Conservation (phyloP, 1,284 basidiomycete species). For the Phellopilus nigrolimitatus region DNA sequence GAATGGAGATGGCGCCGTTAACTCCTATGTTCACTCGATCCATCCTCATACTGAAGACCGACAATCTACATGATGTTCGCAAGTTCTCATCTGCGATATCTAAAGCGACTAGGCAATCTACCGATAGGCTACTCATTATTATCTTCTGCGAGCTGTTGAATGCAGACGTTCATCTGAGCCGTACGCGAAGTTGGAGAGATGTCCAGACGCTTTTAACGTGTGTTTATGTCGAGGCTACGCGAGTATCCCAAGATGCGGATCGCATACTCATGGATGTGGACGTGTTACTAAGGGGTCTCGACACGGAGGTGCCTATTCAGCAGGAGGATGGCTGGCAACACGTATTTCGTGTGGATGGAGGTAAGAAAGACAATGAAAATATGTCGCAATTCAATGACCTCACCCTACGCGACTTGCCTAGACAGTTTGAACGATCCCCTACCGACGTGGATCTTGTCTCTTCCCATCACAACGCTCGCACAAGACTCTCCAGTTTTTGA, state of each 20-base stretch:
- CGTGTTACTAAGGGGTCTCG: conserved; percentile 53
- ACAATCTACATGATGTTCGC: conserved; percentile 5
- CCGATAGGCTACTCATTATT: conserved; percentile 50
- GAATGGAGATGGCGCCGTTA: background rate
- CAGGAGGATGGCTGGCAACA: conserved; percentile 29
- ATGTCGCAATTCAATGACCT: background rate
- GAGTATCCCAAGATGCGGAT: conserved; percentile 58
- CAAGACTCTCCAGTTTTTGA: conserved; percentile 5
- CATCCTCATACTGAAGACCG: conserved; percentile 12
- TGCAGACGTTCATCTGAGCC: conserved; percentile 34
- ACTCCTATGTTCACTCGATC: conserved; percentile 4
- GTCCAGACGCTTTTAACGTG: conserved; percentile 67
- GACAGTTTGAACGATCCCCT: conserved; percentile 13
- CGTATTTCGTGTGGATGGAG: conserved; percentile 24
- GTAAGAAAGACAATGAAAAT: conserved; percentile 20
- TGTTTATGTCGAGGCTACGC: conserved; percentile 71
- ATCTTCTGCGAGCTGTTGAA: conserved; percentile 59
- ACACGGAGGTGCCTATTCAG: conserved; percentile 36
- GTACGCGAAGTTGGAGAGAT: conserved; percentile 48
- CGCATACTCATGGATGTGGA: conserved; percentile 67
- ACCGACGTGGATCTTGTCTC: conserved; percentile 10
- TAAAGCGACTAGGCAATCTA: conserved; percentile 12
- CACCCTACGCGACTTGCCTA: background rate
- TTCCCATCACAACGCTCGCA: conserved; percentile 11
- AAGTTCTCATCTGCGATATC: conserved; percentile 10